Percentiles rank a stretch among this genome's conserved stretches.
Conservation (phyloP, 768 basidiomycete genomes). For the Leucocoprinus birnbaumii region DNA sequence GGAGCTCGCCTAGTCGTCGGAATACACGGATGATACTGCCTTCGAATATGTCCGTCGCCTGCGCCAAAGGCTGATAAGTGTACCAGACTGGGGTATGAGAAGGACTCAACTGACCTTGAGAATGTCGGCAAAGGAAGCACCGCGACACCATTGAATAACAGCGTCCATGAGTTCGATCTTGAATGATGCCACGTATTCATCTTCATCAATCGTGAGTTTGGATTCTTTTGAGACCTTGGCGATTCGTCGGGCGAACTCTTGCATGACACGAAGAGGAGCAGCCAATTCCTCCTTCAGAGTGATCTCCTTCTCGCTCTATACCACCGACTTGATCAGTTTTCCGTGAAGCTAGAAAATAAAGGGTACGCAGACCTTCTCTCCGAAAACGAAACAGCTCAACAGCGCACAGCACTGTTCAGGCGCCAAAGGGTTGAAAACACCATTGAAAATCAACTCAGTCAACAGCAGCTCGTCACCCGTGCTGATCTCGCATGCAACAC, state of each 20-base stretch:
- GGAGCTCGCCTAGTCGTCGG: constrained; percentile 87
- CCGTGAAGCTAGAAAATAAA: neutral
- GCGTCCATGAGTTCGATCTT: constrained; percentile 99
- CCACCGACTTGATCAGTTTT: neutral
- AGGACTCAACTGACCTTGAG: constrained; percentile 67
- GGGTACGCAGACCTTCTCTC: constrained; percentile 71
- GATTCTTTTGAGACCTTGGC: constrained; percentile 97
- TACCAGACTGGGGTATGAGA: neutral
- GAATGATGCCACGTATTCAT: constrained; percentile 95
- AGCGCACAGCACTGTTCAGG: constrained; percentile 94
- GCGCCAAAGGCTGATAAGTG: constrained; percentile 3
- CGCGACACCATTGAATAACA: constrained; percentile 97
- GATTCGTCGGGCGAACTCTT: constrained; percentile 92
- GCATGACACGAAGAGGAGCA: constrained; percentile 89
- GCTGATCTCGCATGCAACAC: constrained; percentile 98
- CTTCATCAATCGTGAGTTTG: constrained; percentile 84
- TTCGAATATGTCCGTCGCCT: constrained; percentile 97
- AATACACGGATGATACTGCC: constrained; percentile 97
- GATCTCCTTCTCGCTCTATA: constrained; percentile 79
- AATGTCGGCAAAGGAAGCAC: constrained; percentile 92
- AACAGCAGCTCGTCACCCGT: constrained; percentile 94
- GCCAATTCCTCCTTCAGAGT: constrained; percentile 93
- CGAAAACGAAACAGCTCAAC: constrained; percentile 97
- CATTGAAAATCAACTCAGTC: constrained; percentile 97
- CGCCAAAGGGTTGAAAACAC: constrained; percentile 84